Percentiles rank a stretch among this genome's conserved stretches.
These are phyloP conservation scores for Leptosphaerulina australis DNA, from an alignment of 2,329 filamentous ascomycete genomes.

Conservation along the genomic window DNA sequence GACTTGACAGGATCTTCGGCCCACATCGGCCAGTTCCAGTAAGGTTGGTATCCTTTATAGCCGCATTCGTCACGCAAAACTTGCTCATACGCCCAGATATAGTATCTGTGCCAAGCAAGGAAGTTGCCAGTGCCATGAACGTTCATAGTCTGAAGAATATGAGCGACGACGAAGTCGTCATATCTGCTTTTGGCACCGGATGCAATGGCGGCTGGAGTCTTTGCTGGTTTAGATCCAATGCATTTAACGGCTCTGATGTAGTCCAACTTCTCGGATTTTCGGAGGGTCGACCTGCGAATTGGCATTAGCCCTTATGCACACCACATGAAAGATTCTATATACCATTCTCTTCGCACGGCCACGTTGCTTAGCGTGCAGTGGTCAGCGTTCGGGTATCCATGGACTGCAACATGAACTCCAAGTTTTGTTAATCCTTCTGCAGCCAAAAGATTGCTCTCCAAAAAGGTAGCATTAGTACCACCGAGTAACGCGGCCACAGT, in stretches of 20 bases:
- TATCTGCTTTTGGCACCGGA: slow-evolving; percentile 39
- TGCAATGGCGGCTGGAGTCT: slow-evolving; percentile 30
- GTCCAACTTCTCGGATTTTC: slow-evolving; percentile 24
- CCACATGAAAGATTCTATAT: neutral
- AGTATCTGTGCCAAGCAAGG: slow-evolving; percentile 28
- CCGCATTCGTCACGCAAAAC: slow-evolving; percentile 28
- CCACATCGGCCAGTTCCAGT: slow-evolving; percentile 27
- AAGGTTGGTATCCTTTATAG: slow-evolving; percentile 27
- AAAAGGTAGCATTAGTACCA: neutral
- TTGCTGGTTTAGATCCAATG: slow-evolving; percentile 28
- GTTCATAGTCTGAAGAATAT: slow-evolving; percentile 39
- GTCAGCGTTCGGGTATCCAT: slow-evolving; percentile 32
- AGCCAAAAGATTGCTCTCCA: slow-evolving; percentile 44
- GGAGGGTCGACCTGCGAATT: slow-evolving; percentile 26
- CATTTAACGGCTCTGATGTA: slow-evolving; percentile 46
- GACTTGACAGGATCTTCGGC: slow-evolving; percentile 34
- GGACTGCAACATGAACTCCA: slow-evolving; percentile 29
- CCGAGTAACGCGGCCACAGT: neutral
- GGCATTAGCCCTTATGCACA: neutral
- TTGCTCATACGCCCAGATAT: slow-evolving; percentile 23
- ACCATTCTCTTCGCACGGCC: slow-evolving; percentile 54
- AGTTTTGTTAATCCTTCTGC: slow-evolving; percentile 45
- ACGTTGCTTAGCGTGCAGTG: slow-evolving; percentile 49
- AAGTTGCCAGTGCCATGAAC: slow-evolving; percentile 39
- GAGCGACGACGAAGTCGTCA: slow-evolving; percentile 43